Base-by-base conservation (phyloP, 257 asterid genomes). In the Coffea canephora region DNA sequence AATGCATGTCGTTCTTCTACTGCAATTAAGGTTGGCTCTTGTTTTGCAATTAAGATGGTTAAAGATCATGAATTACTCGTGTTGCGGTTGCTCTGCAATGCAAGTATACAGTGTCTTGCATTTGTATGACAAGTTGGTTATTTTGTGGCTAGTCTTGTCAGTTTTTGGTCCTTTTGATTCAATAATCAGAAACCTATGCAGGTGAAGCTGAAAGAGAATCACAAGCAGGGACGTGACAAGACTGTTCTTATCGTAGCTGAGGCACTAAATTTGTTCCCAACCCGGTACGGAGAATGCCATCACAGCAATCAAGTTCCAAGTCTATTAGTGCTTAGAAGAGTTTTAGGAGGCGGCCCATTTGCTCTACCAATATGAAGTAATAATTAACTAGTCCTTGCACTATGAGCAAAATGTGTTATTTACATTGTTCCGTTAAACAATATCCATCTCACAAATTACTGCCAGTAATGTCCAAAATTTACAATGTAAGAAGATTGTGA, bases 391-490 rank as follows among this genome's bases (percentile, higher is more conserved):
- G n/a, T n/a, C 57, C 9, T 71, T 23, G 39, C 19, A 57, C 14
- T 14, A 19, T 34, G 43, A 27, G 8, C 10, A 61, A 61, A 57
- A 36, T 77, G 36, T 41, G n/a, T 69, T 57, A 69, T 55, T 69
- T 78, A 78, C 81, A 78, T 75, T 43, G 19, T 39, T 23, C 54
- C 62, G 59, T 59, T 48, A 50, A 43, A 45, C 31, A 31, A 27
- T 0, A 73, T 39, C 31, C 67, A 16, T 61, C n/a, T 9, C 8
- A 76, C 43, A 21, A 25, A 31, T 43, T 45, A 14, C 43, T 65
- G 43, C 73, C 62, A n/a, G 9, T 65, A 48, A 8, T 52, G 16
- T 25, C 67, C 3, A 43, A 2, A 71, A 73, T 46, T 49, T 50
- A 25, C 43, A 73, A 11, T 8, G 13, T 48, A 8, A 49, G 65